Evolutionary conservation across 169 alveolate species (phyloP).

Genomic region (Eimeria acervulina): DNA sequence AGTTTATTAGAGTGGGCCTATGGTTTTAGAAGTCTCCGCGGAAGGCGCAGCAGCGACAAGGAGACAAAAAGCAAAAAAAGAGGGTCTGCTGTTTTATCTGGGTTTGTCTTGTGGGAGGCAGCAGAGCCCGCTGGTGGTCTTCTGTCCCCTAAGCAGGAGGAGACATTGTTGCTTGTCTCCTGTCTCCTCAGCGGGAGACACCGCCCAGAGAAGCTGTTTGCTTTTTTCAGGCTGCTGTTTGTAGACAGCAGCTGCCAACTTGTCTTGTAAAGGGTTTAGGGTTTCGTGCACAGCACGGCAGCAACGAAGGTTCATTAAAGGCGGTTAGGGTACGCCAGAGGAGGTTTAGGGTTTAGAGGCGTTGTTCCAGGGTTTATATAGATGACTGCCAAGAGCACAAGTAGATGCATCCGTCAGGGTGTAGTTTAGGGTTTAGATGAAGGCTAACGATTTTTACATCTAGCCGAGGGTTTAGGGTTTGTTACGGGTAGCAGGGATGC

Average conservation of each 20-base stretch:
- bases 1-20: background rate
- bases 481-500: background rate
- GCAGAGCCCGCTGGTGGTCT: background rate
- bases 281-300: background rate
- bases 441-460: background rate
- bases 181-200: background rate
- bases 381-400: too few relatives aligned
- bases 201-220: background rate
- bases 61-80: background rate
- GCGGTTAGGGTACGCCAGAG: background rate
- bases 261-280: background rate
- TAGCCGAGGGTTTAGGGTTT: slow-evolving; percentile 25
- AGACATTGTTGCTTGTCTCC: background rate
- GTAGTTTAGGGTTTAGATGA: background rate
- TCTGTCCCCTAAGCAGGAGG: too few relatives aligned
- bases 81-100: background rate
- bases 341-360: background rate
- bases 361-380: too few relatives aligned
- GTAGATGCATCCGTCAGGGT: too few relatives aligned
- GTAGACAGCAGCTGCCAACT: background rate
- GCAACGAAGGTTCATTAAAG: background rate
- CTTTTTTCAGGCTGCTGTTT: slow-evolving; percentile 5
- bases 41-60: background rate
- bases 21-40: background rate
- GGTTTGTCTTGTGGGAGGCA: background rate